phyloP scores from a whole-genome alignment of 106 monocot species.

The Cymbidium sinense region DNA sequence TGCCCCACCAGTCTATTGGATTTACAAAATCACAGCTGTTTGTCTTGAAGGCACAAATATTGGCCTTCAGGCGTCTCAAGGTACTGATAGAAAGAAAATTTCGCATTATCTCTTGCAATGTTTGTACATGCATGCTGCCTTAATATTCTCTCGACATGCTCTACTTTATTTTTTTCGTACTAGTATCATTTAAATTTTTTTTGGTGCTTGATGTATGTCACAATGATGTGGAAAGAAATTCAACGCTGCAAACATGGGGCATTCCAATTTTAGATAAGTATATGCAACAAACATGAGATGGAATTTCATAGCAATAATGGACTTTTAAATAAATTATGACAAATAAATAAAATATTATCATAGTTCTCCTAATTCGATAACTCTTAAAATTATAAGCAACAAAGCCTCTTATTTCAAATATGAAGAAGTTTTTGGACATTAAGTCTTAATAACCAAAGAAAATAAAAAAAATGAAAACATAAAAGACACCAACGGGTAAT shows the following conservation, averaged over 20 bases:
- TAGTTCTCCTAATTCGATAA: neutral
- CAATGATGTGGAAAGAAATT: neutral
- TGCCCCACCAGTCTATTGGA: constrained; percentile 30
- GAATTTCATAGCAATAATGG: neutral
- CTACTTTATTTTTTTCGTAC: neutral
- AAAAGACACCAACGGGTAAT: neutral
- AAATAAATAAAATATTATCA: neutral
- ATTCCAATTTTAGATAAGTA: neutral
- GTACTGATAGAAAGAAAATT: constrained; percentile 24
- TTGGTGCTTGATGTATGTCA: neutral
- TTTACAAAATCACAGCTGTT: constrained; percentile 86
- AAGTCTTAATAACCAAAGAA: neutral
- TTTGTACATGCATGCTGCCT: neutral
- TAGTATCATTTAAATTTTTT: neutral
- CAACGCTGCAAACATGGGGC: neutral
- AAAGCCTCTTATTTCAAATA: neutral
- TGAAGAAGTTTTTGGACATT: neutral
- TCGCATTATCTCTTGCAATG: neutral
- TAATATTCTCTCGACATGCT: neutral
- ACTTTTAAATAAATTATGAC: neutral
- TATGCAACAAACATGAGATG: neutral
- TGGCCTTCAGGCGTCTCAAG: constrained; percentile 89
- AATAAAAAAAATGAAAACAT: neutral
- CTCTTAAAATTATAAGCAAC: neutral
- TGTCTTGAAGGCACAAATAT: constrained; percentile 94